Conservation (phyloP, 192 early-diverging fungal genomes). For the Entophlyctis luteolus region DNA sequence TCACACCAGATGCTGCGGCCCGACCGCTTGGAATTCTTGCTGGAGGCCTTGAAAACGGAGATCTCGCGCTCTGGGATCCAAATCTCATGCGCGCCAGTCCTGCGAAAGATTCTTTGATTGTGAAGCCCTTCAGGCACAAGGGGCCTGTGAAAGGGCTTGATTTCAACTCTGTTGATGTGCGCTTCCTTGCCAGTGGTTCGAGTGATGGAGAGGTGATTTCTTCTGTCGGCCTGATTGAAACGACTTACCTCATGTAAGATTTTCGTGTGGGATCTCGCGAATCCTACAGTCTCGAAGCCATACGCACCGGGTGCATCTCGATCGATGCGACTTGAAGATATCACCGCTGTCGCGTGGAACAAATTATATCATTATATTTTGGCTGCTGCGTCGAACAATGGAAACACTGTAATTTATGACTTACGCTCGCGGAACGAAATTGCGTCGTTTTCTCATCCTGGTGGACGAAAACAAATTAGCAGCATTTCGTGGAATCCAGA, state of each 20-base stretch:
- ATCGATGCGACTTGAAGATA: slow-evolving; percentile 81
- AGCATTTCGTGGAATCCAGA: slow-evolving; percentile 90
- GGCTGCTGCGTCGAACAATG: slow-evolving; percentile 84
- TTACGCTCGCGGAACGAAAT: slow-evolving; percentile 81
- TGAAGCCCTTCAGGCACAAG: slow-evolving; percentile 69
- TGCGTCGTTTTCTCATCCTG: slow-evolving; percentile 64
- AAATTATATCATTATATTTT: slow-evolving; percentile 87
- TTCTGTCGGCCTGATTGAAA: neutral
- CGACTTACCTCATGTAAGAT: slow-evolving; percentile 47
- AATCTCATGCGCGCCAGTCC: slow-evolving; percentile 62
- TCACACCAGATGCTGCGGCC: slow-evolving; percentile 21
- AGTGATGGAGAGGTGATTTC: slow-evolving; percentile 82
- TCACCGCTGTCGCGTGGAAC: slow-evolving; percentile 91
- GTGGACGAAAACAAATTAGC: slow-evolving; percentile 72
- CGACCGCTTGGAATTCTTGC: slow-evolving; percentile 76
- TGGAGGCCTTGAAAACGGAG: slow-evolving; percentile 92
- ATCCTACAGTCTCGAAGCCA: slow-evolving; percentile 67
- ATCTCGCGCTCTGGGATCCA: slow-evolving; percentile 84
- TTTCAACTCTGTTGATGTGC: slow-evolving; percentile 82
- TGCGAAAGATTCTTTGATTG: slow-evolving; percentile 49
- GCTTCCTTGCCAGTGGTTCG: slow-evolving; percentile 85
- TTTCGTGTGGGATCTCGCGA: slow-evolving; percentile 92
- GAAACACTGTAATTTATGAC: slow-evolving; percentile 96
- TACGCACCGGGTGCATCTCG: slow-evolving; percentile 74
- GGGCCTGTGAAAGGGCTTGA: slow-evolving; percentile 88